These are phyloP conservation scores for Monosporozyma solicola DNA, from an alignment of 805 yeast genomes.

Conservation along the genomic window DNA sequence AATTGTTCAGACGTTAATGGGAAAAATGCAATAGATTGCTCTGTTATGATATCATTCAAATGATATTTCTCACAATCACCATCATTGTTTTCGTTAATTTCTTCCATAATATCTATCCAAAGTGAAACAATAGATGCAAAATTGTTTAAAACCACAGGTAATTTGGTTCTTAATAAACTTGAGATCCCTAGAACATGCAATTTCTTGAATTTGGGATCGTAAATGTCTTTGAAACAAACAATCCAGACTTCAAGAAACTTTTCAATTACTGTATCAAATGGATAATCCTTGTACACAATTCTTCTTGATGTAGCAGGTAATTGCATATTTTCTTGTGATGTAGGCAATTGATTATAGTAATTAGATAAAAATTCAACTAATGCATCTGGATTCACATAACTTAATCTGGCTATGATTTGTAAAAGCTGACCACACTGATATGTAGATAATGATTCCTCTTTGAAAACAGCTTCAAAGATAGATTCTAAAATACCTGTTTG, in stretches of 20 bases:
- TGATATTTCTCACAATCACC: constrained; percentile 54
- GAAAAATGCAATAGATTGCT: constrained; percentile 23
- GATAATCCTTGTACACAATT: constrained; percentile 18
- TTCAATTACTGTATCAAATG: constrained; percentile 19
- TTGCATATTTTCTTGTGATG: constrained; percentile 12
- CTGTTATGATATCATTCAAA: constrained; percentile 32
- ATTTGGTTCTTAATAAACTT: constrained; percentile 37
- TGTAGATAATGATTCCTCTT: constrained; percentile 24
- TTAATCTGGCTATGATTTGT: constrained; percentile 30
- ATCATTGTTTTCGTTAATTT: constrained; percentile 48
- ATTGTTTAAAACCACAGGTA: constrained; percentile 23
- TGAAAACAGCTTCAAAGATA: constrained; percentile 24
- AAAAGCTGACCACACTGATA: constrained; percentile 30
- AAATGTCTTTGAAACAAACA: constrained; percentile 46
- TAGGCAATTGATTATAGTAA: constrained; percentile 19
- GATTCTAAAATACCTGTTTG: constrained; percentile 20
- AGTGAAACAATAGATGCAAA: constrained; percentile 31
- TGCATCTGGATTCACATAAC: constrained; percentile 28
- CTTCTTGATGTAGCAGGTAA: constrained; percentile 18
- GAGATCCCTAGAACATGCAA: constrained; percentile 54
- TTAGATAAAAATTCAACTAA: constrained; percentile 25
- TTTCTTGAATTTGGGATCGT: constrained; percentile 70
- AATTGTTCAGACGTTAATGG: constrained; percentile 35
- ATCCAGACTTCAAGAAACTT: constrained; percentile 32
- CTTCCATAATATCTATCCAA: constrained; percentile 58